Conservation (phyloP, 2,329 filamentous ascomycete genomes). For the Biscogniauxia mediterranea region DNA sequence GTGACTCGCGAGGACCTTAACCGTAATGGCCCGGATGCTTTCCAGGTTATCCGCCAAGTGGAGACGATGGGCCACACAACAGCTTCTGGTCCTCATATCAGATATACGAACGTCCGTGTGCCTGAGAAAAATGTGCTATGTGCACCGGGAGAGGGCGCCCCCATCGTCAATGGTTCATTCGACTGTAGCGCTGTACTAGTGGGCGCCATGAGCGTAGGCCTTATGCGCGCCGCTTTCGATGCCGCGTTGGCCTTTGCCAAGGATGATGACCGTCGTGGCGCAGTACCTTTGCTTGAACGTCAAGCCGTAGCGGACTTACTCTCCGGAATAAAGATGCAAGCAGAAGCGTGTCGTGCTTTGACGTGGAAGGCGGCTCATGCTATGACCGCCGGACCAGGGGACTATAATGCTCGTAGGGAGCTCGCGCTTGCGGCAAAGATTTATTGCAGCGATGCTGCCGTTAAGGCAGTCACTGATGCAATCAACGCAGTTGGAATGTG, state of each 20-base stretch:
- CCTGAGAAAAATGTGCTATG: constrained; percentile 47
- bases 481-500: constrained; percentile 53
- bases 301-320: constrained; percentile 52
- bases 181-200: constrained; percentile 46
- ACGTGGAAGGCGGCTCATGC: constrained; percentile 51
- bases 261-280: constrained; percentile 43
- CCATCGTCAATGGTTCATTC: constrained; percentile 43
- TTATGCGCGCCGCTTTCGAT: constrained; percentile 54
- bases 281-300: constrained; percentile 42
- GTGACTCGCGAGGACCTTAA: constrained; percentile 48
- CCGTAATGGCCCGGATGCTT: constrained; percentile 41
- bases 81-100: constrained; percentile 47
- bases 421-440: constrained; percentile 50
- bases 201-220: constrained; percentile 52
- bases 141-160: constrained; percentile 40
- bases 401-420: constrained; percentile 41
- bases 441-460: constrained; percentile 48
- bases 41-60: constrained; percentile 45
- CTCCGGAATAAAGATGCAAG: constrained; percentile 50
- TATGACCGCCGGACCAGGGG: constrained; percentile 41
- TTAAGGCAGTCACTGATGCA: constrained; percentile 46
- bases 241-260: constrained; percentile 50
- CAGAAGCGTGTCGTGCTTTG: constrained; percentile 47
- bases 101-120: constrained; percentile 47
- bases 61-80: constrained; percentile 46